Evolutionary conservation across 2,329 filamentous ascomycete genomes (phyloP), one percentile per base, ranked within the genome.

Genomic region (Cladosporium sphaerospermum): DNA sequence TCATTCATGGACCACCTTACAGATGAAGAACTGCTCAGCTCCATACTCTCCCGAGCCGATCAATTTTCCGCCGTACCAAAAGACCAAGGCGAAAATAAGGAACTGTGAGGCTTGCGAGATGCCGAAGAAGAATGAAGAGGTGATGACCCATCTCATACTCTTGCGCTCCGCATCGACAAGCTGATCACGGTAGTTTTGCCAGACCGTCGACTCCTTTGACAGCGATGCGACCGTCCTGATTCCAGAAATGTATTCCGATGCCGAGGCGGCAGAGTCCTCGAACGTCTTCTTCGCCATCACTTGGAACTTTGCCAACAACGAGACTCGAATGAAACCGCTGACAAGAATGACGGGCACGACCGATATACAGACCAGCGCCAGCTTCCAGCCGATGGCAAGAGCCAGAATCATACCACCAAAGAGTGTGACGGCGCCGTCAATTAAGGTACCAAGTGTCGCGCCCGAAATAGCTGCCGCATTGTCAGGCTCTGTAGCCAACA

Each of bases 391-490:
- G 4, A 76, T 64, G 13, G 73, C 62, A 51, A 76, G 71, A 0
- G 73, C 72, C n/a, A 77, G 55, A n/a, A 76, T 69, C 34, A 73
- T 71, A 7, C 73, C 73, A 8, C 72, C 73, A 13, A 74, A 57
- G 43, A 77, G 65, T 1, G 72, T 75, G 0, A 72, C 70, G 0
- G 66, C 61, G 1, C 72, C 72, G 49, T 75, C 71, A 13, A 77
- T 66, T 0, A 73, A 75, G 4, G 73, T 73, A 3, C 77, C 62
- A 36, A 75, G 74, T 9, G 75, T 69, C 3, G 74, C 74, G 9
- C 73, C 74, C 6, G 77, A 62, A 1, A 72, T 71, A 45, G 69
- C 73, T n/a, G 95, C 79, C 63, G 90, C 76, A 64, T 47, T 72
- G 67, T 10, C 70, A 63, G 37, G 73, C 69, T 77, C 74, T 3